Evolutionary conservation across 202 grass and related monocot species (phyloP), one percentile per base, ranked within the genome.

Genomic region (Zoysia matrella): DNA sequence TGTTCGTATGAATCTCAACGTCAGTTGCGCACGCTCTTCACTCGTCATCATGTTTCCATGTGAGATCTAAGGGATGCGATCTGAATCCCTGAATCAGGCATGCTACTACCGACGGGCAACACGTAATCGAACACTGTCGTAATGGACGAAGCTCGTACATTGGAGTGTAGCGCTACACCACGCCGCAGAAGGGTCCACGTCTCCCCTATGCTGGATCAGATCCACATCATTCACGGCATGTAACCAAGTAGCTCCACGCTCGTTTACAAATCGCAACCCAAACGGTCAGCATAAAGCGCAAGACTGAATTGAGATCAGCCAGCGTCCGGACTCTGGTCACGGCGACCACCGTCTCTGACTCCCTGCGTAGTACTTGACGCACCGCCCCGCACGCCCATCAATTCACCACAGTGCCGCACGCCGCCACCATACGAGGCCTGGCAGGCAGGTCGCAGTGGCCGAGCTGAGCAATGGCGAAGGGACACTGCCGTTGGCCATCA

Each of bases 321-420:
- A 11, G 13, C 3, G 52, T 18, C 57, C 57, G 57, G 16, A 60
- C 57, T 22, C n/a, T n/a, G 16, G 57, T 7, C 6, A 60, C 16
- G 57, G 2, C 52, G 58, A 62, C 67, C 79, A 30, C 6, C 67
- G 14, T 8, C 41, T 22, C 56, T 77, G 63, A 44, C 16, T 30
- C 56, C 4, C 4, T 9, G 16, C 53, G 15, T 53, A 64, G 77
- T 67, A 41, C 40, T 64, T 60, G 48, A 43, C 63, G 60, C 22
- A 39, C 18, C 60, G 22, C 40, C 60, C 55, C 79, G 55, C 74
- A 48, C 55, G 42, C 1, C 74, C 78, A 82, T 82, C 5, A 82
- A 91, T 88, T 88, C 75, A 36, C 36, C 74, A 65, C 81, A 67
- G 72, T 39, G 83, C 60, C 4, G 47, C 78, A 11, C 71, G 44